Conservation (phyloP, 2,329 filamentous ascomycete species). For the Clarireedia monteithiana region DNA sequence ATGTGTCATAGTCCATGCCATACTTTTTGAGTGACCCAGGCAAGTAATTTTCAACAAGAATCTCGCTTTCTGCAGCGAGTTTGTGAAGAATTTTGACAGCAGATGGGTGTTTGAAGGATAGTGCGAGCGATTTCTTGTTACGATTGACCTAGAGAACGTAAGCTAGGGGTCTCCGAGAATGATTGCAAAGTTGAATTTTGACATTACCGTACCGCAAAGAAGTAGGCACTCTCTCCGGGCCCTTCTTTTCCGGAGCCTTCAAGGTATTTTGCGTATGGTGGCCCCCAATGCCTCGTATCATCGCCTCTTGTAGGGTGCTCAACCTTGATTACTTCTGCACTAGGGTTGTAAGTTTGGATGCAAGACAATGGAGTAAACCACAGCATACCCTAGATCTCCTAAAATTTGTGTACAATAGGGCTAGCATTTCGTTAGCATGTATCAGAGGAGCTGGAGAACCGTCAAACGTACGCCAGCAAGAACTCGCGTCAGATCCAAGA, state of each 20-base stretch:
- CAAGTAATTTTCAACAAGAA: slow-evolving; percentile 95
- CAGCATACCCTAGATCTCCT: slow-evolving; percentile 83
- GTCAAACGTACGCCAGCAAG: slow-evolving; percentile 70
- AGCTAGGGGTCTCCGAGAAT: not conserved
- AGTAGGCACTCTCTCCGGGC: slow-evolving; percentile 91
- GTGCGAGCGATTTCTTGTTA: slow-evolving; percentile 89
- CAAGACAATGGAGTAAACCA: slow-evolving; percentile 15
- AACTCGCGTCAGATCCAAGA: slow-evolving; percentile 95
- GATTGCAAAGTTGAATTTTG: too few species aligned
- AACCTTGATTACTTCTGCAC: slow-evolving; percentile 94
- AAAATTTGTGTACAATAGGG: slow-evolving; percentile 97
- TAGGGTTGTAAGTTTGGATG: slow-evolving; percentile 31
- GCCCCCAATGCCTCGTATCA: slow-evolving; percentile 93
- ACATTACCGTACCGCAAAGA: slow-evolving; percentile 59
- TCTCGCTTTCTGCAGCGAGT: slow-evolving; percentile 76
- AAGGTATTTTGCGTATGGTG: slow-evolving; percentile 79
- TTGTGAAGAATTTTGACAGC: slow-evolving; percentile 84
- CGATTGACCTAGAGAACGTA: slow-evolving; percentile 64
- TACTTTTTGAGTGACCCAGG: slow-evolving; percentile 88
- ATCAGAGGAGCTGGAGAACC: not conserved
- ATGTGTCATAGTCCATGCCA: slow-evolving; percentile 74
- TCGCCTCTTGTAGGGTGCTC: slow-evolving; percentile 89
- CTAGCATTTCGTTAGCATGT: slow-evolving; percentile 37
- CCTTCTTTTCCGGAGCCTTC: slow-evolving; percentile 51
- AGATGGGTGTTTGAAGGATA: slow-evolving; percentile 80